phyloP scores from a whole-genome alignment of 805 yeast species.

The Ascoidea asiatica region DNA sequence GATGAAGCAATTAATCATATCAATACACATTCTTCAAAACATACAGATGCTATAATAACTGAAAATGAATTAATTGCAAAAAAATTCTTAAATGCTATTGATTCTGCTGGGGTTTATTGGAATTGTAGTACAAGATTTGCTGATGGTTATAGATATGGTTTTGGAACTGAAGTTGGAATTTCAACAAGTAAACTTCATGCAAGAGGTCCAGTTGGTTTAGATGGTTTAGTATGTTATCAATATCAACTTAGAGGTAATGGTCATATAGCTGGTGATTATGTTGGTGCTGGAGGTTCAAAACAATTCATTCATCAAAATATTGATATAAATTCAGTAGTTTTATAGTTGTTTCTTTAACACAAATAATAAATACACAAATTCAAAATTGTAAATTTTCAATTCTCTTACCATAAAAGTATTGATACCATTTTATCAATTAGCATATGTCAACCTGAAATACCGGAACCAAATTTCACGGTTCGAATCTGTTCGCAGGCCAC shows the following conservation, averaged over 20 bases:
- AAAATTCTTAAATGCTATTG: constrained; percentile 68
- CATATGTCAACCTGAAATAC: too few relatives aligned
- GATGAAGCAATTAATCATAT: constrained; percentile 76
- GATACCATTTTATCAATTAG: too few relatives aligned
- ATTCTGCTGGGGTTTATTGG: constrained; percentile 96
- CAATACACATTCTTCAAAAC: constrained; percentile 86
- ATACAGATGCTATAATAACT: constrained; percentile 87
- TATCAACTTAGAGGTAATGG: constrained; percentile 89
- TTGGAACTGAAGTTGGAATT: constrained; percentile 97
- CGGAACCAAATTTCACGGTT: too few relatives aligned
- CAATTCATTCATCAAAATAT: constrained; percentile 64
- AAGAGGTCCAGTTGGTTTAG: constrained; percentile 96
- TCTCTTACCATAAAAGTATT: too few relatives aligned
- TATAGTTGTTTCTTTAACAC: too few relatives aligned
- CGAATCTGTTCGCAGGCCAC: too few relatives aligned
- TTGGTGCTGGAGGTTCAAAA: constrained; percentile 83
- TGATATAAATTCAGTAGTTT: constrained; percentile 18
- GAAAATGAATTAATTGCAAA: constrained; percentile 61
- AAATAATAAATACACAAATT: too few relatives aligned
- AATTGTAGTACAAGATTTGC: constrained; percentile 95
- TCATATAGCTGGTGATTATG: constrained; percentile 81
- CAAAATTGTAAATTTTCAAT: too few relatives aligned
- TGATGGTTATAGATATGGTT: constrained; percentile 96
- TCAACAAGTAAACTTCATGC: constrained; percentile 96
- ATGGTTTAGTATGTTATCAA: constrained; percentile 92